phyloP scores from a whole-genome alignment of 2,329 filamentous ascomycete species.

The Penicillium sclerotiorum region DNA sequence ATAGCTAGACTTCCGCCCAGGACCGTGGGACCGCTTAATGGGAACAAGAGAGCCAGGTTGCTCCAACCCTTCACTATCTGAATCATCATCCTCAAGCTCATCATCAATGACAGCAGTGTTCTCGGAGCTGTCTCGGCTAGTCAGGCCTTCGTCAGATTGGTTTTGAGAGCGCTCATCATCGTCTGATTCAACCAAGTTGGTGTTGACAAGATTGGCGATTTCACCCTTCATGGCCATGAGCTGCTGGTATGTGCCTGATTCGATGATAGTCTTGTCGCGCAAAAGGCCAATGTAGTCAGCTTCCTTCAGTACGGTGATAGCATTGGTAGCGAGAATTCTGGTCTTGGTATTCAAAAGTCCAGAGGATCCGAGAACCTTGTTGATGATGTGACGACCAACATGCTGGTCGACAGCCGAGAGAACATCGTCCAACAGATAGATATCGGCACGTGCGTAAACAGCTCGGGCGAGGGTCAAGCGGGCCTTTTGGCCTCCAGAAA shows the following conservation, averaged over 20 bases:
- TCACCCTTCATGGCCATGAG: slow-evolving; percentile 92
- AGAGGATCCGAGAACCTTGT: slow-evolving; percentile 84
- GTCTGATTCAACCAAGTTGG: slow-evolving; percentile 58
- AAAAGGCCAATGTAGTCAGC: slow-evolving; percentile 87
- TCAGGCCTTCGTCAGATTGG: slow-evolving; percentile 62
- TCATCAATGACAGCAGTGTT: slow-evolving; percentile 55
- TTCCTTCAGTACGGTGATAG: slow-evolving; percentile 85
- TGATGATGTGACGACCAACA: slow-evolving; percentile 90
- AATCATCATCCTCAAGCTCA: slow-evolving; percentile 44
- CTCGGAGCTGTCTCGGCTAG: slow-evolving; percentile 71
- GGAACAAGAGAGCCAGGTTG: slow-evolving; percentile 78
- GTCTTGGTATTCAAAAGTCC: slow-evolving; percentile 85
- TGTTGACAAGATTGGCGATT: slow-evolving; percentile 80
- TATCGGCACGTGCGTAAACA: slow-evolving; percentile 94
- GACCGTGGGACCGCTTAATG: slow-evolving; percentile 65
- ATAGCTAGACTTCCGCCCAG: slow-evolving; percentile 67
- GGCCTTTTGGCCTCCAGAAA: slow-evolving; percentile 95
- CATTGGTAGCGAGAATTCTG: slow-evolving; percentile 90
- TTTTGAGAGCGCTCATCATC: slow-evolving; percentile 51
- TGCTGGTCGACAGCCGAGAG: slow-evolving; percentile 98
- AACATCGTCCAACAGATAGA: slow-evolving; percentile 92
- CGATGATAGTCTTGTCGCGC: slow-evolving; percentile 78
- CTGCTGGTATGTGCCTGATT: slow-evolving; percentile 88
- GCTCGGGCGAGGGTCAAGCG: slow-evolving; percentile 88
- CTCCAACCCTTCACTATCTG: slow-evolving; percentile 63